phyloP scores from a whole-genome alignment of 257 asterid genomes.

The Nicotiana tabacum region DNA sequence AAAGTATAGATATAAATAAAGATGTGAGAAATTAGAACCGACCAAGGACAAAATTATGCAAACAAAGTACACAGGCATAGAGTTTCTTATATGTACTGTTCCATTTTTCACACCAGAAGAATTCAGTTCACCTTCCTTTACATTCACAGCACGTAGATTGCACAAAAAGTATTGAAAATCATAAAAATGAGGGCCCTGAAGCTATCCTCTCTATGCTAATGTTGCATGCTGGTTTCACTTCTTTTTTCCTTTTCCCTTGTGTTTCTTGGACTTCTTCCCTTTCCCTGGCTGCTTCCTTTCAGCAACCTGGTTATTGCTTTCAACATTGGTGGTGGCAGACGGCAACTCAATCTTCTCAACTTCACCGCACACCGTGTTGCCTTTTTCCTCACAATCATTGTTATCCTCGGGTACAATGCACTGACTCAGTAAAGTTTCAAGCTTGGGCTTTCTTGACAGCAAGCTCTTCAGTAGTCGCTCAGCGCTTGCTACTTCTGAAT shows the following conservation, averaged over 20 bases:
- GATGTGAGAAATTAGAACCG: neutral
- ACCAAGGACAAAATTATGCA: neutral
- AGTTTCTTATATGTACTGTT: neutral
- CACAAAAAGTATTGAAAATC: neutral
- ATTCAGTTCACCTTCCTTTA: neutral
- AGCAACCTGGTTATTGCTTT: neutral
- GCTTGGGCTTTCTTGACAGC: conserved; percentile 6
- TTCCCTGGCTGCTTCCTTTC: conserved; percentile 16
- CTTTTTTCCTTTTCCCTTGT: neutral
- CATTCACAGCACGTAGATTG: neutral
- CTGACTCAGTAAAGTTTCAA: neutral
- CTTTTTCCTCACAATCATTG: neutral
- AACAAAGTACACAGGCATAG: neutral
- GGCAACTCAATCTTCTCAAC: neutral
- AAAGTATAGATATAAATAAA: too few species aligned
- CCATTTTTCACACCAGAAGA: neutral
- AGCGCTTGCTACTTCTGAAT: neutral
- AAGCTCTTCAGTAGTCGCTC: conserved; percentile 19
- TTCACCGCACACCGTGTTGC: neutral
- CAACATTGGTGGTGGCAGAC: neutral
- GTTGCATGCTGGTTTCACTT: neutral
- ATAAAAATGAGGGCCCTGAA: neutral
- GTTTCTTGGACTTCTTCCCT: conserved; percentile 12
- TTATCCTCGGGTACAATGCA: neutral
- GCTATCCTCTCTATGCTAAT: neutral